A percentile compares a stretch with the other conserved stretches of the same genome.
Conservation (phyloP, 2,329 filamentous ascomycete genomes). For the Cylindrodendrum hubeiense region DNA sequence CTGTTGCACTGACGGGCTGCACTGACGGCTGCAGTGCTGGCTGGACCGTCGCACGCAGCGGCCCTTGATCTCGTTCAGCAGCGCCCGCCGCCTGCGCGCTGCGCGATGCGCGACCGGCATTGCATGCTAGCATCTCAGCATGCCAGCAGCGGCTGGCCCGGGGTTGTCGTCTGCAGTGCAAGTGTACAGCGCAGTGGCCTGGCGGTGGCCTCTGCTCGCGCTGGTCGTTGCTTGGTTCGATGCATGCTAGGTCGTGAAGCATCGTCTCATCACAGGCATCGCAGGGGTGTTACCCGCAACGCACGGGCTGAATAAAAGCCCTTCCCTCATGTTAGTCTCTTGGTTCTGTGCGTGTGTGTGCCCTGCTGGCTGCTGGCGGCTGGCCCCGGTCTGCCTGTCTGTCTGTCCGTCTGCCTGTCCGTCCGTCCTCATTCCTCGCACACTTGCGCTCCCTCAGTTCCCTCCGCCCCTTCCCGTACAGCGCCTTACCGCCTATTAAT, state of each 20-base stretch:
- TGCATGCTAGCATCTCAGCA: constrained; percentile 7
- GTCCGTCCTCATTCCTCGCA: not conserved
- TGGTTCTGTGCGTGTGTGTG: too few relatives aligned
- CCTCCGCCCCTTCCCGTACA: not conserved
- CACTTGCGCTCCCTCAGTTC: too few relatives aligned
- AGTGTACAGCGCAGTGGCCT: constrained; percentile 2
- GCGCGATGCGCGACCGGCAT: constrained; percentile 9
- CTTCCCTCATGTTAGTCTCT: not conserved
- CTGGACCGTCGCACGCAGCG: too few relatives aligned
- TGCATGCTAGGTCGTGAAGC: not conserved
- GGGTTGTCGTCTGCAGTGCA: not conserved
- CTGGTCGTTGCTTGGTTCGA: constrained; percentile 10
- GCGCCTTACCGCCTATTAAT: not conserved
- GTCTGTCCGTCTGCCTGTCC: too few relatives aligned
- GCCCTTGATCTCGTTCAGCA: not conserved
- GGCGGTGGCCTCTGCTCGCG: not conserved
- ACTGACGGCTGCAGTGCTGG: too few relatives aligned
- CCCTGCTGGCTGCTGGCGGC: too few relatives aligned
- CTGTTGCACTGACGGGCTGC: too few relatives aligned
- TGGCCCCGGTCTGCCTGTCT: too few relatives aligned
- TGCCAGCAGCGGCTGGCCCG: not conserved
- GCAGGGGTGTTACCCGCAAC: constrained; percentile 26
- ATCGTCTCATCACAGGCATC: not conserved
- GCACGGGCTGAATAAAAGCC: constrained; percentile 25
- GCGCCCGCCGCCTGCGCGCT: too few relatives aligned